Percentiles rank a stretch among this genome's conserved stretches.
Conservation (phyloP, 345 rosid species). For the Heritiera fomes region DNA sequence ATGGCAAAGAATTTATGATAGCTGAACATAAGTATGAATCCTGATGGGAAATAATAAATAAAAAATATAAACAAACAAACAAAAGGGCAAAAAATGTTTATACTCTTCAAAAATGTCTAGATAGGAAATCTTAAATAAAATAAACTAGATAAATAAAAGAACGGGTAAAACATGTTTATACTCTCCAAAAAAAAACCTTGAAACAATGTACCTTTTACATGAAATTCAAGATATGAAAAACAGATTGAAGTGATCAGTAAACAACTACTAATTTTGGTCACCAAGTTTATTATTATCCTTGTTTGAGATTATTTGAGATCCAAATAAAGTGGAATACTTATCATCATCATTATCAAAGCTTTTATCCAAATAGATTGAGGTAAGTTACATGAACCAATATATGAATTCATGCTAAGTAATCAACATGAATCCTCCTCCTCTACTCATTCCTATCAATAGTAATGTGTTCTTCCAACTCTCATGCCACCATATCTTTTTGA, state of each 20-base stretch:
- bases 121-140: not conserved
- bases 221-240: not conserved
- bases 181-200: not conserved
- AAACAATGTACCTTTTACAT: not conserved
- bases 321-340: not conserved
- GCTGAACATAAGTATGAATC: not conserved
- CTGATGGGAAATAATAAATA: conserved; percentile 15
- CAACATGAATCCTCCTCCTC: too few relatives aligned
- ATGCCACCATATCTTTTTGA: too few relatives aligned
- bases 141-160: not conserved
- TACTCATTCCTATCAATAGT: too few relatives aligned
- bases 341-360: not conserved
- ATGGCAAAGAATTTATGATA: not conserved
- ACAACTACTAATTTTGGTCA: not conserved
- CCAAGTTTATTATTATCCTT: not conserved
- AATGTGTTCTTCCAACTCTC: too few relatives aligned
- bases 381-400: too few relatives aligned
- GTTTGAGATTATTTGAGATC: not conserved
- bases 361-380: too few relatives aligned
- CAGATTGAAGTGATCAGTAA: not conserved
- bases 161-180: not conserved
- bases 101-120: not conserved
- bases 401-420: too few relatives aligned
- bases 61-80: not conserved
- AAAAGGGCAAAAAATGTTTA: not conserved